These are phyloP conservation scores for Phytophthora pluvialis DNA, from an alignment of 352 stramenopile genomes.

Conservation along the genomic window DNA sequence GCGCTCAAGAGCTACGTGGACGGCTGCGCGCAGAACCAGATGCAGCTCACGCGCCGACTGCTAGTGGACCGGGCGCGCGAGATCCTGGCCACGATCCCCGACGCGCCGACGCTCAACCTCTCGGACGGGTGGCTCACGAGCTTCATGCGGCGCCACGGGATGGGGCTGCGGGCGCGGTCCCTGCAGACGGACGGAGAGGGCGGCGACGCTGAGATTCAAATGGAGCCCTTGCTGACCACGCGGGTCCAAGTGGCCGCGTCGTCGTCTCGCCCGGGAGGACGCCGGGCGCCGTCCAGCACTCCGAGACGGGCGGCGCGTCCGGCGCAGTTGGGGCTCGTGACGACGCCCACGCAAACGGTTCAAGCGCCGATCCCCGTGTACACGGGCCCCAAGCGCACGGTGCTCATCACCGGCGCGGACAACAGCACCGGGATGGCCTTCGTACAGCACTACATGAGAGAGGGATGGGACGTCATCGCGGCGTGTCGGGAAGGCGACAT, in stretches of 20 bases:
- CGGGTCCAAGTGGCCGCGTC: conserved; percentile 4
- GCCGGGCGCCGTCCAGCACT: not conserved
- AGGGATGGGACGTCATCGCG: conserved; percentile 53
- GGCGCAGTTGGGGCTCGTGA: conserved; percentile 22
- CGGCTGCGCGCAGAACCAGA: conserved; percentile 15
- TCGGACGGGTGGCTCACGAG: conserved; percentile 41
- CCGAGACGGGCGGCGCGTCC: conserved; percentile 13
- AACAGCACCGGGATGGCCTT: conserved; percentile 46
- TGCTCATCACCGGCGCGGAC: conserved; percentile 55
- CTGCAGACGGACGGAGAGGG: conserved; percentile 33
- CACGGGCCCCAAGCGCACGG: conserved; percentile 40
- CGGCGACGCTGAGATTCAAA: conserved; percentile 22
- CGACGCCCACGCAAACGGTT: not conserved
- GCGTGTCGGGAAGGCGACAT: conserved; percentile 28
- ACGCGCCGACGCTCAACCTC: conserved; percentile 31
- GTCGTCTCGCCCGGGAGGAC: conserved; percentile 2
- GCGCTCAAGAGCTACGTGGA: conserved; percentile 33
- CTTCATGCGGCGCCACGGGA: conserved; percentile 39
- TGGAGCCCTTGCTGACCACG: conserved; percentile 5
- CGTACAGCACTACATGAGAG: conserved; percentile 41
- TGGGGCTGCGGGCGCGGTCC: conserved; percentile 30
- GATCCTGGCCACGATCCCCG: conserved; percentile 27
- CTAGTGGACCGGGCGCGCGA: conserved; percentile 31
- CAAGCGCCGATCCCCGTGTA: conserved; percentile 16
- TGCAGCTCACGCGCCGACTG: conserved; percentile 32